phyloP scores from a whole-genome alignment of 345 rosid species.

The Adansonia digitata region DNA sequence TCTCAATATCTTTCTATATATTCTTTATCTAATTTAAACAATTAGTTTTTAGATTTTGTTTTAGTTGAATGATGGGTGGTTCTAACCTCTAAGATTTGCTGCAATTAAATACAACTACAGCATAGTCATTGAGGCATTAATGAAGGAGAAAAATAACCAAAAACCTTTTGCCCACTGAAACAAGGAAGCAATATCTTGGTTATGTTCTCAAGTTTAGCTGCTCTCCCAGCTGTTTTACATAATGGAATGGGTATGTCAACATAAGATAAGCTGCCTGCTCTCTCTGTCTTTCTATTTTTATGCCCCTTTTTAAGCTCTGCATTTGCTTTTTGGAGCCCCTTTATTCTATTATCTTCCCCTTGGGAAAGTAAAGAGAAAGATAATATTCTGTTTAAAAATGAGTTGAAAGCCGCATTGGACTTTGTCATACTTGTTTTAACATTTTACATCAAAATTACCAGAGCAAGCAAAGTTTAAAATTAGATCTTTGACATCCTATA shows the following conservation, averaged over 20 bases:
- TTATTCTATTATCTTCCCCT: constrained; percentile 6
- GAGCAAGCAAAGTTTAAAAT: neutral
- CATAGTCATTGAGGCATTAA: neutral
- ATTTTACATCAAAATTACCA: neutral
- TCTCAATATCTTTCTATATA: no score
- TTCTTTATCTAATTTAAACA: neutral
- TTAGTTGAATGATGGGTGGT: neutral
- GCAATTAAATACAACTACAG: neutral
- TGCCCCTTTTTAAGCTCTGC: neutral
- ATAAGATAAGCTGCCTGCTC: neutral
- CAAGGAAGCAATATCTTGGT: neutral
- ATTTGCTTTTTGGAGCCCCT: neutral
- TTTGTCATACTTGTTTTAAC: neutral
- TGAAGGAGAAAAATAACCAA: neutral
- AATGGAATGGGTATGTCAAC: neutral
- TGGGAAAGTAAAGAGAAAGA: constrained; percentile 12
- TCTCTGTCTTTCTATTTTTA: neutral
- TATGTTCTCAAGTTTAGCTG: neutral
- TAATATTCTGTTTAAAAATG: constrained; percentile 3
- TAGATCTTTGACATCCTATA: no score
- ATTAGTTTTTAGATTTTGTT: neutral
- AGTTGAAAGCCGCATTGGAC: no score
- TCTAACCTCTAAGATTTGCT: neutral
- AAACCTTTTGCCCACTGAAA: neutral
- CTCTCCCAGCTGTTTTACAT: neutral